These are phyloP conservation scores for Xylariaceae sp. DNA, from an alignment of 2,329 filamentous ascomycete genomes.

Conservation along the genomic window DNA sequence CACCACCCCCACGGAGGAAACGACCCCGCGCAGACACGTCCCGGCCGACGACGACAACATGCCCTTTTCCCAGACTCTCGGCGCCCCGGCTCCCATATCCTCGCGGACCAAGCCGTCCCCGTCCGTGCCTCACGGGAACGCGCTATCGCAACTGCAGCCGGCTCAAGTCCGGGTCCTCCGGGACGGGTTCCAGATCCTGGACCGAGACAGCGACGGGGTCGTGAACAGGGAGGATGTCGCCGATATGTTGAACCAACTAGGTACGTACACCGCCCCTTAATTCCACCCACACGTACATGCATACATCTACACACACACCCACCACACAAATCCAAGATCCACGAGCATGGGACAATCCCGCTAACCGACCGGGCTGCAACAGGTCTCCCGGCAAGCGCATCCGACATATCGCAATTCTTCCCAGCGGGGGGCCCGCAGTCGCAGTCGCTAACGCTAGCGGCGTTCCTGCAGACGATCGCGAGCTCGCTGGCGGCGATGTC, in stretches of 20 bases:
- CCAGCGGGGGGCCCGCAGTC: slow-evolving; percentile 70
- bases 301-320: too few relatives aligned
- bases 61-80: slow-evolving; percentile 25
- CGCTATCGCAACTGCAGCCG: slow-evolving; percentile 74
- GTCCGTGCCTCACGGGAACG: slow-evolving; percentile 50
- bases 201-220: slow-evolving; percentile 82
- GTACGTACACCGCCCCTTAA: slow-evolving; percentile 48
- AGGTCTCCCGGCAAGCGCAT: slow-evolving; percentile 74
- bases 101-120: slow-evolving; percentile 38
- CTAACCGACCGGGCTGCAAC: not conserved
- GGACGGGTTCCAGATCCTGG: slow-evolving; percentile 91
- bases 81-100: slow-evolving; percentile 42
- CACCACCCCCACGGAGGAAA: slow-evolving; percentile 34
- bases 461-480: slow-evolving; percentile 83
- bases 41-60: slow-evolving; percentile 22
- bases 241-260: slow-evolving; percentile 85
- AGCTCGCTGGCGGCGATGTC: slow-evolving; percentile 74
- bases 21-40: slow-evolving; percentile 24
- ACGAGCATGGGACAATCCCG: too few relatives aligned
- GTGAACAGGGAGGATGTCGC: slow-evolving; percentile 82
- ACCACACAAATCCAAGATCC: too few relatives aligned
- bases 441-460: slow-evolving; percentile 78
- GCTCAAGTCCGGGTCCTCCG: slow-evolving; percentile 84
- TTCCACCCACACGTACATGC: not conserved
- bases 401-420: slow-evolving; percentile 81